Evolutionary conservation across 352 stramenopile species (phyloP), one percentile per base, ranked within the genome.

Genomic region (Phytophthora uliginosa): DNA sequence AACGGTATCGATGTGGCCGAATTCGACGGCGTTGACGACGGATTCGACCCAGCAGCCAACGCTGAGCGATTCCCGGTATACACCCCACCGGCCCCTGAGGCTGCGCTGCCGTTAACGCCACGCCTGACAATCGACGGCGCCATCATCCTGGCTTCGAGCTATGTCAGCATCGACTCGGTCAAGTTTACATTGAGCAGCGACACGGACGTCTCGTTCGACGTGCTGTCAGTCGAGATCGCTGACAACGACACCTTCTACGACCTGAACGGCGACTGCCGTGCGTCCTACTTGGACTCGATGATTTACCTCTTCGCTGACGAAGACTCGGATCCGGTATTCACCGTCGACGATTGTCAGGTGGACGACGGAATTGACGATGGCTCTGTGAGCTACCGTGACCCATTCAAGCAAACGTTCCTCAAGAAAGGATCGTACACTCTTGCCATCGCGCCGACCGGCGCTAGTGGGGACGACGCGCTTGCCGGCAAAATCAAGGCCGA

Each of bases 181-280:
- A 66, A 74, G 24, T 90, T 94, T 60, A 66, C 55, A 1, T 58
- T 94, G 12, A 59, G 2, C 3, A 73, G 65, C 8, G 80, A 90
- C 50, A 74, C 73, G 4, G 70, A 88, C n/a, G 65, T 93, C 24
- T 69, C 74, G 8, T 76, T 91, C 33, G 86, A 92, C 57, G 76
- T 94, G 28, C 58, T 91, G 12, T 91, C 85, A 7, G 77, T 80
- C 36, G 86, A 94, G 61, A 74, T 92, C 26, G 82, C 82, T 18
- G 82, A 93, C 58, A 75, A 75, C 50, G 76, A 86, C 59, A 77
- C 71, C 18, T 94, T 77, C 59, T 59, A 69, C 4, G 86, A 94
- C 57, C 50, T 94, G 18, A 94, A 94, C 64, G 51, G 66, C n/a
- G 86, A 93, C 68, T 94, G 86, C 62, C 68, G 66, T 15, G 78